phyloP scores from a whole-genome alignment of 2,329 filamentous ascomycete genomes.

The Curvularia sp. region DNA sequence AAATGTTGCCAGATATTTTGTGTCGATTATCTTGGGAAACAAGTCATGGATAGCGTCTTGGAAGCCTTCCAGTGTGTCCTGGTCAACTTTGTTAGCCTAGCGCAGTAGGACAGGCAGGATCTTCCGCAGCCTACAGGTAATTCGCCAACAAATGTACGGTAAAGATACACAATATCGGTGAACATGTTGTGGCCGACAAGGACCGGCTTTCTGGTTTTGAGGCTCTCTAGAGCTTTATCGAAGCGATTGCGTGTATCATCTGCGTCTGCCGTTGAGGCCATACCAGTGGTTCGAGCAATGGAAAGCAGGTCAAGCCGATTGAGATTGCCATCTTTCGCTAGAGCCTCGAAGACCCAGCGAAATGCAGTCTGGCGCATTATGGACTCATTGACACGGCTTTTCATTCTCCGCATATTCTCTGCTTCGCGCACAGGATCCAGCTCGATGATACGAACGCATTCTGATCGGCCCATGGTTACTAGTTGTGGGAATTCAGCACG shows the following conservation, averaged over 20 bases:
- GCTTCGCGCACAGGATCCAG: slow-evolving; percentile 56
- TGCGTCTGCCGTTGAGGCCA: slow-evolving; percentile 45
- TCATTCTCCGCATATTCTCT: slow-evolving; percentile 48
- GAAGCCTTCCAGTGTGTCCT: slow-evolving; percentile 61
- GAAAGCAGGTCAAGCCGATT: slow-evolving; percentile 47
- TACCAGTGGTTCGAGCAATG: slow-evolving; percentile 49
- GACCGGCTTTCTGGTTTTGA: slow-evolving; percentile 58
- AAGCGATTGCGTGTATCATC: slow-evolving; percentile 50
- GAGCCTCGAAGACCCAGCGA: slow-evolving; percentile 59
- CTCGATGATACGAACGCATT: slow-evolving; percentile 54
- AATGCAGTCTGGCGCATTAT: slow-evolving; percentile 58
- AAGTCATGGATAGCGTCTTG: slow-evolving; percentile 58
- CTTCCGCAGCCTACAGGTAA: slow-evolving; percentile 54
- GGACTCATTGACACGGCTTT: slow-evolving; percentile 50
- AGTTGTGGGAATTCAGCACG: slow-evolving; percentile 64
- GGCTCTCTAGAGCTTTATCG: slow-evolving; percentile 49
- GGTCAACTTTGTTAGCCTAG: background rate
- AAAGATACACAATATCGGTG: slow-evolving; percentile 69
- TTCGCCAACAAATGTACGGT: slow-evolving; percentile 66
- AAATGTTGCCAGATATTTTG: slow-evolving; percentile 69
- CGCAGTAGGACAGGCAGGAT: background rate
- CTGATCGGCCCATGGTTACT: slow-evolving; percentile 52
- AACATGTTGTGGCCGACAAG: slow-evolving; percentile 72
- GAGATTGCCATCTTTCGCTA: slow-evolving; percentile 51
- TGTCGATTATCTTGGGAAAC: slow-evolving; percentile 67